Evolutionary conservation across 2,329 filamentous ascomycete genomes (phyloP).

Genomic region (Diatrype stigma): DNA sequence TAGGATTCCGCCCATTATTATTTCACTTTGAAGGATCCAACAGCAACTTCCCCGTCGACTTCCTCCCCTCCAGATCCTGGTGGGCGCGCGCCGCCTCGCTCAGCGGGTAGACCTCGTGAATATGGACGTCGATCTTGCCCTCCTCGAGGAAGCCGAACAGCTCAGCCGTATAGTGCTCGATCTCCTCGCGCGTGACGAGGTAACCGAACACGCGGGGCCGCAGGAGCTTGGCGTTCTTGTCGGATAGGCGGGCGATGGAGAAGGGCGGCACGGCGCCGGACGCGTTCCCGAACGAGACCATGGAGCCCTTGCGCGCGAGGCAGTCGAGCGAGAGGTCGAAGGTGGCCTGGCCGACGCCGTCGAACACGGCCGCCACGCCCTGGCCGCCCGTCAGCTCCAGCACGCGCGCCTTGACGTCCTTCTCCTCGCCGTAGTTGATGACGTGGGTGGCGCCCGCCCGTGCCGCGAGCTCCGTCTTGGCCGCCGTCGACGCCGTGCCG

Average conservation of each 20-base stretch:
- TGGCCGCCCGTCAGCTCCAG: conserved; percentile 66
- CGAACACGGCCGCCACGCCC: conserved; percentile 76
- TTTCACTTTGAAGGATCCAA: conserved; percentile 35
- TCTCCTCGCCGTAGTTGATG: conserved; percentile 63
- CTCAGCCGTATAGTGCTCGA: conserved; percentile 65
- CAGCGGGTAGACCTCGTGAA: conserved; percentile 75
- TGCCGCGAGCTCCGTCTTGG: conserved; percentile 68
- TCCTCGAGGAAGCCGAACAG: conserved; percentile 68
- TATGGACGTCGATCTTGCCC: conserved; percentile 65
- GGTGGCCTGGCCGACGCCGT: conserved; percentile 80
- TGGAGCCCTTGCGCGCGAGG: conserved; percentile 70
- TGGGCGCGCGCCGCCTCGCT: conserved; percentile 71
- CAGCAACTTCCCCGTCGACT: conserved; percentile 80
- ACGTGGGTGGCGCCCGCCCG: conserved; percentile 67
- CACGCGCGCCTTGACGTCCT: conserved; percentile 55
- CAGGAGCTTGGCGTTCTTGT: conserved; percentile 74
- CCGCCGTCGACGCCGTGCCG: conserved; percentile 68
- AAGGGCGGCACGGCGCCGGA: conserved; percentile 72
- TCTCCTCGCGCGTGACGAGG: conserved; percentile 64
- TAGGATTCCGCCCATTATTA: neutral
- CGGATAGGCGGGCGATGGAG: conserved; percentile 48
- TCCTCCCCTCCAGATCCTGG: conserved; percentile 72
- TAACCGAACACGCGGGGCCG: conserved; percentile 73
- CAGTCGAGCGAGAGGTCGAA: conserved; percentile 75
- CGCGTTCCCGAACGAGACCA: conserved; percentile 80